A percentile compares a stretch with the other conserved stretches of the same genome.
phyloP scores from a whole-genome alignment of 23 red algal genomes.

The Cyanidium caldarium region DNA sequence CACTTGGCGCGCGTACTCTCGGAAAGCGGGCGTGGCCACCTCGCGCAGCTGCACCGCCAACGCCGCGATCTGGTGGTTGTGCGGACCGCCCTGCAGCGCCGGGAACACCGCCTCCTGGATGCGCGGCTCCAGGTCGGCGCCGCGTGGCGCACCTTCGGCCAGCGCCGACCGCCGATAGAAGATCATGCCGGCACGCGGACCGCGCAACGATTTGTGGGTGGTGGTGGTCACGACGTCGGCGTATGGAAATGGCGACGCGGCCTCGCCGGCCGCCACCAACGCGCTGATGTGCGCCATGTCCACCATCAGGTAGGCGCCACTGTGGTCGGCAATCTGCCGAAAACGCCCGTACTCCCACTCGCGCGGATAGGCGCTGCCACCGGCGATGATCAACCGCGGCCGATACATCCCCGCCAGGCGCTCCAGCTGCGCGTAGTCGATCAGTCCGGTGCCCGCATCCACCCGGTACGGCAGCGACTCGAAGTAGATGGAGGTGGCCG shows the following conservation, averaged over 20 bases:
- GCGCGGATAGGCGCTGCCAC: slow-evolving; percentile 84
- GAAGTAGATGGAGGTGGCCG: slow-evolving; percentile 94
- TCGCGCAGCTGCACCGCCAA: slow-evolving; percentile 72
- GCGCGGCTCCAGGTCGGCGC: slow-evolving; percentile 31
- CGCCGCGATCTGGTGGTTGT: slow-evolving; percentile 95
- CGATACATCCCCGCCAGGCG: slow-evolving; percentile 43
- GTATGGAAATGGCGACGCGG: slow-evolving; percentile 50
- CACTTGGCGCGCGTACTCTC: slow-evolving; percentile 42
- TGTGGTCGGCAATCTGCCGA: slow-evolving; percentile 59
- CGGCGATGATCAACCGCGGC: slow-evolving; percentile 72
- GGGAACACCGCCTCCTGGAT: slow-evolving; percentile 97
- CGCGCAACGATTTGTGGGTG: slow-evolving; percentile 94
- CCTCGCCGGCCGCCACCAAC: slow-evolving; percentile 60
- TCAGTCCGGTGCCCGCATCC: slow-evolving; percentile 52
- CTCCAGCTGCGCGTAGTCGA: slow-evolving; percentile 92
- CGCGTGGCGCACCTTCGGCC: neutral
- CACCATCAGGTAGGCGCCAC: slow-evolving; percentile 62
- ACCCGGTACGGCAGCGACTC: slow-evolving; percentile 97
- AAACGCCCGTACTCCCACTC: slow-evolving; percentile 76
- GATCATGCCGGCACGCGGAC: slow-evolving; percentile 82
- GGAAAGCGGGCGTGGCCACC: slow-evolving; percentile 73
- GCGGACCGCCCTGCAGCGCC: slow-evolving; percentile 86
- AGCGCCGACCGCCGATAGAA: slow-evolving; percentile 52
- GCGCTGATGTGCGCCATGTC: slow-evolving; percentile 98
- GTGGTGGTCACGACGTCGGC: slow-evolving; percentile 94